A percentile compares a stretch with the other conserved stretches of the same genome.
phyloP scores from a whole-genome alignment of 1,139 yeast species.

The Yamadazyma dushanensis region DNA sequence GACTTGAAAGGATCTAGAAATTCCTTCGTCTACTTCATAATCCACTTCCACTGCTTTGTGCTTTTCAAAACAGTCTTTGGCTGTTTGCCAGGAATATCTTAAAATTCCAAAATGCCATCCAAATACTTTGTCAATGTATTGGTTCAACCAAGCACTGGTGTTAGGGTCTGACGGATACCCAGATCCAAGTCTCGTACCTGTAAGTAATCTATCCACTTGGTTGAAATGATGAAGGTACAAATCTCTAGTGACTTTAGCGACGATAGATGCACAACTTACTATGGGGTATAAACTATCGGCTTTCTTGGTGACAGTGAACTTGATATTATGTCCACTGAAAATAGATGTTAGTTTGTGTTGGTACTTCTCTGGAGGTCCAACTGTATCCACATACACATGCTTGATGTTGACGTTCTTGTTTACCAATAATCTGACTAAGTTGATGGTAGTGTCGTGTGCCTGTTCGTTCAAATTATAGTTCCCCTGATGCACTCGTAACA shows the following conservation, averaged over 20 bases:
- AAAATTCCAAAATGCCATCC: slow-evolving; percentile 83
- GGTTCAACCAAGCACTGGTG: slow-evolving; percentile 70
- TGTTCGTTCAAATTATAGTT: slow-evolving; percentile 86
- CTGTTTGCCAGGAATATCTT: slow-evolving; percentile 93
- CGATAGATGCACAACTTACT: slow-evolving; percentile 95
- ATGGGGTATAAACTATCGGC: slow-evolving; percentile 94
- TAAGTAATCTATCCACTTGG: slow-evolving; percentile 20
- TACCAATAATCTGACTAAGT: slow-evolving; percentile 60
- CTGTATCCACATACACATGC: slow-evolving; percentile 89
- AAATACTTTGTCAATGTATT: slow-evolving; percentile 65
- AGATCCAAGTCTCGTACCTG: slow-evolving; percentile 61
- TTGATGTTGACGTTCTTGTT: slow-evolving; percentile 61
- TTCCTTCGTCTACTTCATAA: slow-evolving; percentile 28
- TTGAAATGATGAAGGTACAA: slow-evolving; percentile 50
- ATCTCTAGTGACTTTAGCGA: slow-evolving; percentile 96
- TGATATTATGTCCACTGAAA: slow-evolving; percentile 59
- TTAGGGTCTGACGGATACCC: slow-evolving; percentile 95
- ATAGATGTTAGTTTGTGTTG: slow-evolving; percentile 67
- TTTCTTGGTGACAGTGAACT: slow-evolving; percentile 86
- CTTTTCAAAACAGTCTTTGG: slow-evolving; percentile 66
- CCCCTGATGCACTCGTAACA: slow-evolving; percentile 64
- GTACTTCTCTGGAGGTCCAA: slow-evolving; percentile 89
- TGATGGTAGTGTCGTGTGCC: slow-evolving; percentile 93
- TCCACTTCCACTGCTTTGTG: slow-evolving; percentile 46
- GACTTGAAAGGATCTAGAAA: slow-evolving; percentile 6